Percentiles rank a stretch among this genome's conserved stretches.
Evolutionary conservation across 1,139 yeast species (phyloP).

Genomic region (Zygosaccharomyces pseudobailii): DNA sequence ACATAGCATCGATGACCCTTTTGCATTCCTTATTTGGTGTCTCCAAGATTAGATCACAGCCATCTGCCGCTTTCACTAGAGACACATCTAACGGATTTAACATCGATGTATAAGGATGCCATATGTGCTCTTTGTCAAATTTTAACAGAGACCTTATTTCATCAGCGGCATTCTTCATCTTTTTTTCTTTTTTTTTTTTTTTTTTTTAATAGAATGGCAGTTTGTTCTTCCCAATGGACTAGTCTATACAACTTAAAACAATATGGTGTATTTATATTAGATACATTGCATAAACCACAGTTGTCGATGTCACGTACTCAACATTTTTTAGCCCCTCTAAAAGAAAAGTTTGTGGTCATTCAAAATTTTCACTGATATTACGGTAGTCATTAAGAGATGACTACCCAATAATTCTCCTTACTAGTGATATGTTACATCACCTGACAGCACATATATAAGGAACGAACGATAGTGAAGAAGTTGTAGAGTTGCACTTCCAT

Average conservation of each 20-base stretch:
- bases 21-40: constrained; percentile 1
- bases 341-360: not conserved
- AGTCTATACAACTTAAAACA: not conserved
- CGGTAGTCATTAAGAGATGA: not conserved
- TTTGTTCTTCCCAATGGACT: not conserved
- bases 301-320: not conserved
- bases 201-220: not conserved
- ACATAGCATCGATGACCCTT: constrained; percentile 34
- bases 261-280: not conserved
- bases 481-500: not conserved
- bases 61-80: constrained; percentile 31
- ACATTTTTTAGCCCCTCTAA: not conserved
- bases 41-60: constrained; percentile 24
- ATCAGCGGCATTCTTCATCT: constrained; percentile 4
- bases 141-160: constrained; percentile 13
- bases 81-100: constrained; percentile 30
- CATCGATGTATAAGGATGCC: constrained; percentile 37
- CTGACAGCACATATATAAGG: not conserved
- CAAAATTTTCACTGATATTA: not conserved
- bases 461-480: not conserved
- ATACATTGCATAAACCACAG: not conserved
- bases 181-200: too few species aligned
- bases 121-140: constrained; percentile 31
- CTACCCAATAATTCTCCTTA: not conserved
- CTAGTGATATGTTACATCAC: not conserved